Evolutionary conservation across 495 filamentous ascomycete species (phyloP).

Genomic region (Aspergillus conjunctus): DNA sequence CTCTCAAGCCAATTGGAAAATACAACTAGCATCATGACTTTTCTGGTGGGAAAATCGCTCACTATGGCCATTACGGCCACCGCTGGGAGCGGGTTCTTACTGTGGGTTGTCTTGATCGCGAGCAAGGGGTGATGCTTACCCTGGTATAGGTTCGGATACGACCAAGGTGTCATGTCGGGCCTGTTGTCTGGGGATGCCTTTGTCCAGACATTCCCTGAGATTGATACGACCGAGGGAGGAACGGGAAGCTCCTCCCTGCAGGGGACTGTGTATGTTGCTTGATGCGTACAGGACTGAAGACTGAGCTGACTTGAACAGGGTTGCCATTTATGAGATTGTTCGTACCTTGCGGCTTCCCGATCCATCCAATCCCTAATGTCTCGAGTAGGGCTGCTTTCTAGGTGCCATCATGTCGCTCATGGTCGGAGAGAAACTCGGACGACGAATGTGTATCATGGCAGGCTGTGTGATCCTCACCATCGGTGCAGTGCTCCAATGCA

Average conservation of each 20-base stretch:
- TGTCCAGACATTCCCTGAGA: slow-evolving; percentile 35
- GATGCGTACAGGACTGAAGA: background rate
- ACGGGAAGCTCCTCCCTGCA: slow-evolving; percentile 39
- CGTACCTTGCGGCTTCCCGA: slow-evolving; percentile 5
- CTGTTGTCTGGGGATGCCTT: slow-evolving; percentile 38
- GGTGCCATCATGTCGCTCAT: slow-evolving; percentile 54
- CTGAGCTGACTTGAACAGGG: slow-evolving; percentile 20
- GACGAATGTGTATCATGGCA: slow-evolving; percentile 55
- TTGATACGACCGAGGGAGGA: slow-evolving; percentile 35
- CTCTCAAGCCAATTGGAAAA: background rate
- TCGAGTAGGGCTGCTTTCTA: slow-evolving; percentile 55
- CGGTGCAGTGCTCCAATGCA: slow-evolving; percentile 58
- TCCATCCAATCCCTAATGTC: background rate
- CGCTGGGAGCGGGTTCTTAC: slow-evolving; percentile 44
- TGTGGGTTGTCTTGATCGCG: slow-evolving; percentile 25
- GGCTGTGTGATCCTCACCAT: slow-evolving; percentile 56
- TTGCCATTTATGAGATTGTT: slow-evolving; percentile 44
- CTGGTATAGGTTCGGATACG: slow-evolving; percentile 41
- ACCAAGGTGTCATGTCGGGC: slow-evolving; percentile 49
- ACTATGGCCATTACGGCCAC: slow-evolving; percentile 42
- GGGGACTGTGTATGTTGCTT: slow-evolving; percentile 36
- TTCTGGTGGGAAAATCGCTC: slow-evolving; percentile 33
- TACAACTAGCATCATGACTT: slow-evolving; percentile 21
- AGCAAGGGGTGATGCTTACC: background rate
- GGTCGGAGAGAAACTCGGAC: slow-evolving; percentile 55